Base-by-base conservation (phyloP, 23 red algal species). In the Gracilaria vermiculophylla region DNA sequence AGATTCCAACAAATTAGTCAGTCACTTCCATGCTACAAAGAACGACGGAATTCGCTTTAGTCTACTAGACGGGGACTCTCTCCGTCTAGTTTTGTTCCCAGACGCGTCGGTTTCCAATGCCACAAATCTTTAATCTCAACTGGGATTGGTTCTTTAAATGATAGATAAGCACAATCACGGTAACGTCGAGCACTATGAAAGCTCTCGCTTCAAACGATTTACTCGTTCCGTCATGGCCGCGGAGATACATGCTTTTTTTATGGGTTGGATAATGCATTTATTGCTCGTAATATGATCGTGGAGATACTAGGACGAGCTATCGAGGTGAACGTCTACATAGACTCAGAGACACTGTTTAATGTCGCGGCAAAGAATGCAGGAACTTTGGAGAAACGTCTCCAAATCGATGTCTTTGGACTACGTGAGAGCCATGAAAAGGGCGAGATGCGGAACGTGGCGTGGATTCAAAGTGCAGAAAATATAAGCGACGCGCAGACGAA, bases 221-320 rank as follows among this genome's bases (percentile, higher is more conserved):
- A 55, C 70, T 15, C 41, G 83, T 13, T 87, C 83, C 19, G 62
- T 77, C 11, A 87, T 87, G 83, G 83, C 62, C 14, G 83, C 83
- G 5, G 83, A 87, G 41, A 47, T 76, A 19, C 67, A 74, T n/a
- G 83, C 51, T 41, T 34, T 25, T 2, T 56, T 1, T 64, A 60
- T 49, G 83, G 67, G 8, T 87, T 87, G 25, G 83, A 87, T 40
- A 73, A 87, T 61, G 83, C 83, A 20, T 87, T 53, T 50, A 48
- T 85, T 48, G 44, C 49, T n/a, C n/a, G 31, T 17, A 61, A 31
- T 12, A 31, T 85, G 13, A 16, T 73, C 9, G 81, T 24, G 33
- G 42, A 76, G 24, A 32, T 31, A 23, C 32, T 87, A 4, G 31
- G 7, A 43, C n/a, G n/a, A n/a, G n/a, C n/a, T n/a, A n/a, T n/a